Evolutionary conservation across 2,329 filamentous ascomycete species (phyloP).

Genomic region (Lanzia echinophila): DNA sequence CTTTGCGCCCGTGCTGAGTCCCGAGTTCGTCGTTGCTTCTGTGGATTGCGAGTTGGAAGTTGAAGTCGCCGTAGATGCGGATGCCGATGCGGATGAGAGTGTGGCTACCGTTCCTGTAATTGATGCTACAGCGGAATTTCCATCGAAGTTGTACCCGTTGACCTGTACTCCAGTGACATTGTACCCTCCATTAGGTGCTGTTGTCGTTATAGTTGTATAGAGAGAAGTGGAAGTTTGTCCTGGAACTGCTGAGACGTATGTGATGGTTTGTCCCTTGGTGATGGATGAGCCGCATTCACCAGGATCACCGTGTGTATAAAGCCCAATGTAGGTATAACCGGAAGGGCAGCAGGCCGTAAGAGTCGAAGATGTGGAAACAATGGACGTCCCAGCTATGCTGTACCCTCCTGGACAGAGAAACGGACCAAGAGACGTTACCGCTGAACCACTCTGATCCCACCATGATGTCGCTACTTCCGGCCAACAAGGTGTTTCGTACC

Average conservation of each 20-base stretch:
- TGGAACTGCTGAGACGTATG: neutral
- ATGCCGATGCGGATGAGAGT: neutral
- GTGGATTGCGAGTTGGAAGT: too few relatives aligned
- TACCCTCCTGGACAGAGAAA: constrained; percentile 4
- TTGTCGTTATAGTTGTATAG: neutral
- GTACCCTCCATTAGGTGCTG: neutral
- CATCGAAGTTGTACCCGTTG: constrained; percentile 7
- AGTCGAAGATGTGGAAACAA: neutral
- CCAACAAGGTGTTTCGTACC: neutral
- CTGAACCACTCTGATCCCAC: neutral
- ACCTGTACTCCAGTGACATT: neutral
- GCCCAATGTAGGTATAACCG: neutral
- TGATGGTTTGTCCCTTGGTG: neutral
- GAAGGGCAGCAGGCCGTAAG: constrained; percentile 3
- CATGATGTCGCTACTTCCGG: neutral
- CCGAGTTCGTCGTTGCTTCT: neutral
- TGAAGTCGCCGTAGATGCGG: neutral
- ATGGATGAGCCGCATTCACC: neutral
- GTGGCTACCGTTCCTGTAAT: neutral
- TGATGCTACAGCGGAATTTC: neutral
- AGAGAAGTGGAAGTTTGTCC: neutral
- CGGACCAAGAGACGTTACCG: neutral
- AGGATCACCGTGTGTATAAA: neutral
- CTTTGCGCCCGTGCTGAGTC: neutral
- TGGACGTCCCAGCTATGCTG: neutral